These are phyloP conservation scores for Fusarium siculi DNA, from an alignment of 2,329 filamentous ascomycete genomes.

Conservation along the genomic window DNA sequence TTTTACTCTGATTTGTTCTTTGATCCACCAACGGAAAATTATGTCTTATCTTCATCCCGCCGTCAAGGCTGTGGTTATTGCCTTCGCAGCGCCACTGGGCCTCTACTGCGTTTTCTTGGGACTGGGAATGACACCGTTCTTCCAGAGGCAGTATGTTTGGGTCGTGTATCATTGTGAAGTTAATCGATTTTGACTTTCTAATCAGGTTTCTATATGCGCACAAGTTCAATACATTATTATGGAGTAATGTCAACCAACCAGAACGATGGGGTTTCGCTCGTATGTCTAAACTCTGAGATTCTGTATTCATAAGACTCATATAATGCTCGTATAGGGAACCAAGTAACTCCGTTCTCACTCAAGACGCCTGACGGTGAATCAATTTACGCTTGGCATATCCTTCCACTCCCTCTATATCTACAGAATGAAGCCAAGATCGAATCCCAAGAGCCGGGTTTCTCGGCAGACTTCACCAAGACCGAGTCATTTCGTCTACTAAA, in stretches of 20 bases:
- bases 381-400: conserved; percentile 90
- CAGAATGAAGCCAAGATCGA: conserved; percentile 74
- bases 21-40: neutral
- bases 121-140: conserved; percentile 71
- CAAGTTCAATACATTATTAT: conserved; percentile 77
- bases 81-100: conserved; percentile 67
- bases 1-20: neutral
- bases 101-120: conserved; percentile 75
- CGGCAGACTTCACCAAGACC: conserved; percentile 64
- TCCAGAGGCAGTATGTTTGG: conserved; percentile 78
- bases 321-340: conserved; percentile 69
- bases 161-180: conserved; percentile 6
- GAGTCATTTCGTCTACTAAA: conserved; percentile 70
- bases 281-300: conserved; percentile 51
- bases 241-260: conserved; percentile 78
- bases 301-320: conserved; percentile 10
- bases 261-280: conserved; percentile 89
- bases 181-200: conserved; percentile 16
- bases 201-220: conserved; percentile 84
- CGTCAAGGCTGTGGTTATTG: conserved; percentile 55
- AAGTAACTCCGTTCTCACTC: conserved; percentile 87
- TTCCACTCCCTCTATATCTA: conserved; percentile 81
- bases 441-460: conserved; percentile 60
- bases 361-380: conserved; percentile 78
- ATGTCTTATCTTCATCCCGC: conserved; percentile 42